Evolutionary conservation across 2,329 filamentous ascomycete species (phyloP).

Genomic region (Diplodia mutila): DNA sequence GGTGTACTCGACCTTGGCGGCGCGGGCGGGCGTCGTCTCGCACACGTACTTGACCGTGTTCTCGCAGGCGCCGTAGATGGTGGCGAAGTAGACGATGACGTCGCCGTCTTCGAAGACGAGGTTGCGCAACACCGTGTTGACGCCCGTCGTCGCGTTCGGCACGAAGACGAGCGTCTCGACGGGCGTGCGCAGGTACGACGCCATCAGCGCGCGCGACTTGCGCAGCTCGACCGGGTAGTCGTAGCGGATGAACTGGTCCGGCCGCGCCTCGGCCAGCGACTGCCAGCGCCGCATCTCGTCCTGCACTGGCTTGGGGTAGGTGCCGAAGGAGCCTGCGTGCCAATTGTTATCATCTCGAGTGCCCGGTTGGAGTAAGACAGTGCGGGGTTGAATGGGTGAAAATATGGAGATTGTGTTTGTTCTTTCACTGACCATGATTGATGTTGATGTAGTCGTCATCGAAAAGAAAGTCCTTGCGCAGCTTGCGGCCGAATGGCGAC

Average conservation of each 20-base stretch:
- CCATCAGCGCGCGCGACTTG: slow-evolving; percentile 65
- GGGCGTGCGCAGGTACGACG: slow-evolving; percentile 68
- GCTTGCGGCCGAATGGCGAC: slow-evolving; percentile 53
- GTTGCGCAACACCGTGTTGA: slow-evolving; percentile 81
- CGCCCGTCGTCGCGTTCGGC: slow-evolving; percentile 75
- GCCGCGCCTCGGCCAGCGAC: slow-evolving; percentile 66
- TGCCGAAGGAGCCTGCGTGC: slow-evolving; percentile 73
- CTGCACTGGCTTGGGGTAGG: slow-evolving; percentile 67
- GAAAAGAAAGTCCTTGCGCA: slow-evolving; percentile 71
- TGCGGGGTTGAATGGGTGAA: neutral
- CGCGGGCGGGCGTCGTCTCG: slow-evolving; percentile 63
- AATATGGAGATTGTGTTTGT: neutral
- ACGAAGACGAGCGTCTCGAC: slow-evolving; percentile 73
- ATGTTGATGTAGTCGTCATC: slow-evolving; percentile 70
- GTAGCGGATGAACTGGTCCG: slow-evolving; percentile 78
- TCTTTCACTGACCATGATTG: slow-evolving; percentile 70
- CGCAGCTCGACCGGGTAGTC: slow-evolving; percentile 66
- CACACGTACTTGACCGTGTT: slow-evolving; percentile 72
- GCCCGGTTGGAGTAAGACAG: neutral
- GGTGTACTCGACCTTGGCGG: slow-evolving; percentile 60
- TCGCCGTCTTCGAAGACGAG: slow-evolving; percentile 71
- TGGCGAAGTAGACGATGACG: slow-evolving; percentile 76
- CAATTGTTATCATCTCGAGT: neutral
- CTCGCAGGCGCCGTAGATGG: slow-evolving; percentile 77
- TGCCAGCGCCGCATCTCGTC: slow-evolving; percentile 67